Base-by-base conservation (phyloP, 805 yeast genomes). In the Spencermartinsiella europaea region DNA sequence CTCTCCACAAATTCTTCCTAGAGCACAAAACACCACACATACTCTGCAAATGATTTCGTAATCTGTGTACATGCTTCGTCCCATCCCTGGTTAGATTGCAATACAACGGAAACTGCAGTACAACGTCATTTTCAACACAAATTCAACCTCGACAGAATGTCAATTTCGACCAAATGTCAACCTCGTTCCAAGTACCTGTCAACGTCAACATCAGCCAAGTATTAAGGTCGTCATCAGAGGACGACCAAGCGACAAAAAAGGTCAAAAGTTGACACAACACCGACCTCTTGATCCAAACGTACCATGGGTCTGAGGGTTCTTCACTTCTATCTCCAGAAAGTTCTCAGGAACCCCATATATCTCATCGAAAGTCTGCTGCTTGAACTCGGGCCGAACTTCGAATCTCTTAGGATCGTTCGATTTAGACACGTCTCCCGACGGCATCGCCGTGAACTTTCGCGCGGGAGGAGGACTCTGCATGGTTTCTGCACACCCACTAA, bases 281-380 rank as follows among this genome's bases (percentile, higher is more conserved):
- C n/a, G 4, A 37, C 14, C 22, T n/a, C 27, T 16, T 21, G 36
- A 44, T 34, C 21, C 22, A 19, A 7, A 25, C 31, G 31, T 12
- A 25, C 31, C 31, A 25, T 25, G 31, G 12, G 31, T 25, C 31
- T 25, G 31, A 16, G n/a, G 43, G 35, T 14, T 22, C 46, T 71
- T 49, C 49, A 89, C 95, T 64, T 90, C 97, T 31, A 93, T 81
- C 66, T 91, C 99, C 35, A 91, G 74, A 60, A 89, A 87, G 67
- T 88, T 87, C 65, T 93, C 98, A 0, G 97, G 98, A 57, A 85
- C 95, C 0, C 95, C 96, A 61, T 93, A 93, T 37, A 85, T 75
- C 57, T 88, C 95, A 52, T 79, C 85, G 63, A 81, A 82, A 2
- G 87, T 74, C 63, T 84, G 91, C 49, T 72, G 75, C 54, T 70